Base-by-base conservation (phyloP, 495 filamentous ascomycete genomes). In the Penicillium riverlandense region DNA sequence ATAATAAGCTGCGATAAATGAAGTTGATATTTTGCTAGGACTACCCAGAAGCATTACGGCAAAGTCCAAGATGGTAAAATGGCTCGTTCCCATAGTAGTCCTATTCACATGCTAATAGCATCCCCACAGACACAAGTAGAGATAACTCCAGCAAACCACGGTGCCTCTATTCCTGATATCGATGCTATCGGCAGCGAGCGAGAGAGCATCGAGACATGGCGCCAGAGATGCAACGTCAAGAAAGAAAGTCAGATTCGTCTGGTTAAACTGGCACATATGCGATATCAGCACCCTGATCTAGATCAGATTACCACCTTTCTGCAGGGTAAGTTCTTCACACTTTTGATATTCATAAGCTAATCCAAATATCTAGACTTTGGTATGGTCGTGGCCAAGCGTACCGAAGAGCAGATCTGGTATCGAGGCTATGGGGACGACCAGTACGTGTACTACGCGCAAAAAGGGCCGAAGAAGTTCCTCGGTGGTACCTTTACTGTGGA, bases 341-440 rank as follows among this genome's bases (percentile, higher is more conserved):
- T 11, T 37, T 14, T 6, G 13, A 33, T 37, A 4, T 22, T 22
- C 22, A 22, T 22, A 22, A 22, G 4, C 22, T 22, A 22, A 22
- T 22, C 22, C 22, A 22, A 22, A 4, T 6, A 37, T 6, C 11
- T 12, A 61, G 78, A 81, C 59, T 84, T 84, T 57, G 79, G 80
- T 44, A 75, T 84, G 55, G 53, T 53, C 10, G 62, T 73, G 31
- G 57, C 58, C 4, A 66, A 69, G 34, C 56, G 58, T 37, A 54
- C 70, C 2, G 67, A 71, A 22, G 60, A 71, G 39, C 70, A 69
- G 41, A 71, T 77, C 9, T 82, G 74, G 65, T 82, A 69, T 59
- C 67, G 77, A 28, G 79, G 80, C 7, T 80, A 79, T 53, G 77
- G 80, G 8, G 60, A 59, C n/a, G 78, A 82, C 40, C 79, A 76